Evolutionary conservation across 2,329 filamentous ascomycete species (phyloP).

Genomic region (Monascus ruber): DNA sequence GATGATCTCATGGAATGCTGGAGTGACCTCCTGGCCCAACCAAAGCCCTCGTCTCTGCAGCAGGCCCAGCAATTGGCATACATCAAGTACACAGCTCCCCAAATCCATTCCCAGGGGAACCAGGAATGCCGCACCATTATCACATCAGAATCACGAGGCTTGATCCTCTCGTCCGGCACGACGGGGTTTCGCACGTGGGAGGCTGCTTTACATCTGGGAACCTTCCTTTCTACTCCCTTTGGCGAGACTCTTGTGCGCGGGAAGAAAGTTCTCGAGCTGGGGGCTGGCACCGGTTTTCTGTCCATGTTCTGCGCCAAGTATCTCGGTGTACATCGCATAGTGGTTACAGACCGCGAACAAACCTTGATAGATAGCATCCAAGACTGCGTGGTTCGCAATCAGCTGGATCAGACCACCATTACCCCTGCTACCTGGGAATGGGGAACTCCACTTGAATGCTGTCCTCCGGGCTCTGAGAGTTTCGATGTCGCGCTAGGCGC

Average conservation of each 20-base stretch:
- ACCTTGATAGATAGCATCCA: slow-evolving; percentile 29
- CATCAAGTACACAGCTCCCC: slow-evolving; percentile 55
- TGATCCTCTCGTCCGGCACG: slow-evolving; percentile 46
- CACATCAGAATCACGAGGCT: slow-evolving; percentile 45
- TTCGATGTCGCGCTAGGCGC: slow-evolving; percentile 33
- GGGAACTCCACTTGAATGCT: slow-evolving; percentile 20
- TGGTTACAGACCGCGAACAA: slow-evolving; percentile 51
- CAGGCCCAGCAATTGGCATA: slow-evolving; percentile 61
- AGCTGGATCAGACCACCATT: slow-evolving; percentile 11
- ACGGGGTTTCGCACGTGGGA: slow-evolving; percentile 62
- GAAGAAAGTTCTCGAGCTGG: slow-evolving; percentile 52
- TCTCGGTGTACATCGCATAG: slow-evolving; percentile 42
- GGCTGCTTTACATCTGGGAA: slow-evolving; percentile 52
- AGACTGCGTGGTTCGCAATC: slow-evolving; percentile 26
- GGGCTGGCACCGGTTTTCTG: slow-evolving; percentile 56
- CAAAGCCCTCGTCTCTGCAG: slow-evolving; percentile 51
- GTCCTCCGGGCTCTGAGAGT: background rate
- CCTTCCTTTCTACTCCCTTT: slow-evolving; percentile 40
- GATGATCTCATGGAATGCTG: slow-evolving; percentile 65
- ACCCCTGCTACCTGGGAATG: slow-evolving; percentile 32
- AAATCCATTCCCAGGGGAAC: background rate
- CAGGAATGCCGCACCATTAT: slow-evolving; percentile 13
- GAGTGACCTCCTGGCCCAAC: slow-evolving; percentile 51
- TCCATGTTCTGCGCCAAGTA: slow-evolving; percentile 52
- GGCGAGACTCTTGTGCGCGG: slow-evolving; percentile 38